A percentile compares a stretch with the other conserved stretches of the same genome.
These are phyloP conservation scores for Sporothrix mexicana DNA, from an alignment of 2,329 filamentous ascomycete species.

Conservation along the genomic window DNA sequence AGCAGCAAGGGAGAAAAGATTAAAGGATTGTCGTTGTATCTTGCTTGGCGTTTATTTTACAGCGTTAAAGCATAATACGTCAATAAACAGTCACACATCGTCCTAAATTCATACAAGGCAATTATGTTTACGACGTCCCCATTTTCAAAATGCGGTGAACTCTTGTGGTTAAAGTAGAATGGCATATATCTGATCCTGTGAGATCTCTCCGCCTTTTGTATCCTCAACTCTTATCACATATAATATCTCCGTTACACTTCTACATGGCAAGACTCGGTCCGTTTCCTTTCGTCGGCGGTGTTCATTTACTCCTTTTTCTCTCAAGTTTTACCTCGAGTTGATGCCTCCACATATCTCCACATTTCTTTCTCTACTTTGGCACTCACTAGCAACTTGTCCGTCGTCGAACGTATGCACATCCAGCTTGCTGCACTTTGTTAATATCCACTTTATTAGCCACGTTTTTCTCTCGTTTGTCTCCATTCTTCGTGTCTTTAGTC, in stretches of 20 bases:
- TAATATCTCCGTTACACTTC: background rate
- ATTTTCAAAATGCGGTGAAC: background rate
- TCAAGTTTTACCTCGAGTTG: background rate
- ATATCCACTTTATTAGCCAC: conserved; percentile 20
- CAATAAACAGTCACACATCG: too few relatives aligned
- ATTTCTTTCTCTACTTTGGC: background rate
- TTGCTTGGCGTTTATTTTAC: too few relatives aligned
- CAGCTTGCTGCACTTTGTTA: conserved; percentile 2
- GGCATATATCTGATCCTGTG: background rate
- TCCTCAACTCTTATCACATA: background rate
- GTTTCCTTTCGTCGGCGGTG: background rate
- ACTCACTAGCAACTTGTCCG: background rate
- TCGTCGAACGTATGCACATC: conserved; percentile 5
- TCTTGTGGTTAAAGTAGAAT: background rate
- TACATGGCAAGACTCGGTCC: conserved; percentile 5
- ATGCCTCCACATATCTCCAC: background rate
- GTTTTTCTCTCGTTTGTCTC: conserved; percentile 4
- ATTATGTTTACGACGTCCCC: background rate
- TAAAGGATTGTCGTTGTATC: background rate
- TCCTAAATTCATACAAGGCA: too few relatives aligned
- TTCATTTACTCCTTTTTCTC: background rate
- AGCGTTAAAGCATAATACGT: too few relatives aligned
- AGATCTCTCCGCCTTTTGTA: background rate
- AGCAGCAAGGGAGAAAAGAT: background rate
- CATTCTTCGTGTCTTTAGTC: too few relatives aligned